These are phyloP conservation scores for Arabidopsis suecica DNA, from an alignment of 345 rosid genomes.

Conservation along the genomic window DNA sequence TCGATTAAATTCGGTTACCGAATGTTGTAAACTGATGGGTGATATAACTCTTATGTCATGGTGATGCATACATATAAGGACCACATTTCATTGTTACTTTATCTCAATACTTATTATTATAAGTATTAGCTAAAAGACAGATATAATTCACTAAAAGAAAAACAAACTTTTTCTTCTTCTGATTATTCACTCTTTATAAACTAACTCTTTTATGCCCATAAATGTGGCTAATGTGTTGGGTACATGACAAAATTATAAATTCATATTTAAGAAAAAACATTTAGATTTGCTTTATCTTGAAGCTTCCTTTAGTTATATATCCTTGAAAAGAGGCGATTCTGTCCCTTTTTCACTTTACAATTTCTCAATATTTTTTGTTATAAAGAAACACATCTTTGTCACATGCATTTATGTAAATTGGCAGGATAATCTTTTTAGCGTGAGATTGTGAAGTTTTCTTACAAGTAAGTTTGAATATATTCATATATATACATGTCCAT, in stretches of 20 bases:
- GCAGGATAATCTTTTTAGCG: neutral
- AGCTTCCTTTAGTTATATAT: slow-evolving; percentile 33
- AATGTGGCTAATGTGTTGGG: slow-evolving; percentile 28
- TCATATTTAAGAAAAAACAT: neutral
- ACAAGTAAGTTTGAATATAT: neutral
- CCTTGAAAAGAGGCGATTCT: slow-evolving; percentile 34
- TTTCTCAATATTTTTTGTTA: slow-evolving; percentile 24
- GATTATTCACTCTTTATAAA: slow-evolving; percentile 3
- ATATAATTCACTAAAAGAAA: slow-evolving; percentile 17
- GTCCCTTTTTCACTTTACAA: slow-evolving; percentile 38
- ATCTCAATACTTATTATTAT: neutral
- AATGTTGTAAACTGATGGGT: slow-evolving; percentile 28
- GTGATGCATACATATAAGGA: slow-evolving; percentile 30
- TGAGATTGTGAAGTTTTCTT: slow-evolving; percentile 1
- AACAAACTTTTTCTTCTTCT: neutral
- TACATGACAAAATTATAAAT: slow-evolving; percentile 15
- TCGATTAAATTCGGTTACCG: slow-evolving; percentile 1
- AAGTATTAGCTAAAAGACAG: slow-evolving; percentile 34
- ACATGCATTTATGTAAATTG: slow-evolving; percentile 26
- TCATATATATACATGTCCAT: neutral
- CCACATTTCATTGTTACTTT: slow-evolving; percentile 32
- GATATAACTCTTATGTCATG: slow-evolving; percentile 41
- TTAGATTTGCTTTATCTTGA: slow-evolving; percentile 38
- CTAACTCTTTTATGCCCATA: slow-evolving; percentile 18
- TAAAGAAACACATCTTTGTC: slow-evolving; percentile 37